Percentiles rank a stretch among this genome's conserved stretches.
Conservation (phyloP, 2,329 filamentous ascomycete species). For the Paraphaeosphaeria minitans region DNA sequence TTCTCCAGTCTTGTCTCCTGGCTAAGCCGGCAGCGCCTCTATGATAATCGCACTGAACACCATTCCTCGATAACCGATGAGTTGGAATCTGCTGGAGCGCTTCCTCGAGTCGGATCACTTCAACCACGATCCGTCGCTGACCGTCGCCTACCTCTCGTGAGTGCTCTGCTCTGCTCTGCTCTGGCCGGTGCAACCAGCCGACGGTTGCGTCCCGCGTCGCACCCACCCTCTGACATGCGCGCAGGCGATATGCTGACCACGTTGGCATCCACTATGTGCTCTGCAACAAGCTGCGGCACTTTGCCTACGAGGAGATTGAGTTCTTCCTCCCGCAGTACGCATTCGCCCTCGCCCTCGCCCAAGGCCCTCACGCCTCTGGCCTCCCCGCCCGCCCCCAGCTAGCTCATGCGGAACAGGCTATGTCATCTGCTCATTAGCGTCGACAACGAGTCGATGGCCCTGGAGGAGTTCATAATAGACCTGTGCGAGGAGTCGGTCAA, state of each 20-base stretch:
- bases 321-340: conserved; percentile 77
- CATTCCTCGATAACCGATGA: conserved; percentile 16
- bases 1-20: too few relatives aligned
- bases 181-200: conserved; percentile 33
- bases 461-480: conserved; percentile 86
- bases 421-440: conserved; percentile 87
- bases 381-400: conserved; percentile 21
- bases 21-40: too few relatives aligned
- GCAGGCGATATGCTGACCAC: conserved; percentile 84
- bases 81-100: conserved; percentile 84
- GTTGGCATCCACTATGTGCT: conserved; percentile 89
- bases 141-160: conserved; percentile 87
- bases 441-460: conserved; percentile 88
- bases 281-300: conserved; percentile 86
- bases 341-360: conserved; percentile 9
- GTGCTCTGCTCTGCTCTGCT: conserved; percentile 40
- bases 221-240: conserved; percentile 25
- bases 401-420: conserved; percentile 58
- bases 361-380: background rate
- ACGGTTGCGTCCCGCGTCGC: conserved; percentile 32
- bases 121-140: conserved; percentile 87
- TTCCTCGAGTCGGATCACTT: conserved; percentile 95
- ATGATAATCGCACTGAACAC: too few relatives aligned
- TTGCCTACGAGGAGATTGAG: conserved; percentile 89
- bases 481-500: conserved; percentile 87